Base-by-base conservation (phyloP, 2,329 filamentous ascomycete genomes). In the Mycosphaerella sp. region DNA sequence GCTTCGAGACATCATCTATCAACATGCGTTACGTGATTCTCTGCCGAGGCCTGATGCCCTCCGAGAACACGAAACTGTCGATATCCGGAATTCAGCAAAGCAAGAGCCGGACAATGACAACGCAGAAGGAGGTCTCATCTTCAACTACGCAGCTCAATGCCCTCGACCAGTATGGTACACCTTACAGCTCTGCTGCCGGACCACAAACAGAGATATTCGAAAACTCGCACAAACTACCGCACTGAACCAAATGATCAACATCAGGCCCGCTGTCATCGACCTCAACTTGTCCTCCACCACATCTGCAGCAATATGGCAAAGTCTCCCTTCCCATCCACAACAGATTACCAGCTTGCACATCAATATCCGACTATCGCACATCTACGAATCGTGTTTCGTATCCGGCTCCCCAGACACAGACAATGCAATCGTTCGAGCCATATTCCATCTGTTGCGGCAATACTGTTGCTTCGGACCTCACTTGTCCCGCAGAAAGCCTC, bases 1-100 rank as follows among this genome's bases (percentile, higher is more conserved):
- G 12, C 21, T 52, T 27, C 49, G 49, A 14, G 49, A 52, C 30
- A 36, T 52, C 14, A 40, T 52, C 18, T 46, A 41, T 39, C 30
- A 37, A 17, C 36, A 43, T 18, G 49, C 49, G 14, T 9, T 39
- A 3, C 17, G 25, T n/a, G 49, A 46, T 6, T 28, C 30, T 5
- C 25, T 52, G 21, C 49, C 30, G 1, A 21, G 28, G 28, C 30
- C 37, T 18, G n/a, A 47, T n/a, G 16, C 13, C 27, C 42, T 46
- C 44, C 14, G 16, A 17, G 43, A 43, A 25, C 32, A 14, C 13
- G n/a, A 28, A 21, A 21, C 21, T 25, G 13, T 41, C 34, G 37
- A 16, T 10, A 35, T 13, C 16, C 16, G 3, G 8, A 45, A 10
- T 18, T 12, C 35, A 14, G 18, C 5, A 12, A 17, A 30, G 6